These are phyloP conservation scores for Juncus inflexus DNA, from an alignment of 176 grass and related monocot species.

Conservation along the genomic window DNA sequence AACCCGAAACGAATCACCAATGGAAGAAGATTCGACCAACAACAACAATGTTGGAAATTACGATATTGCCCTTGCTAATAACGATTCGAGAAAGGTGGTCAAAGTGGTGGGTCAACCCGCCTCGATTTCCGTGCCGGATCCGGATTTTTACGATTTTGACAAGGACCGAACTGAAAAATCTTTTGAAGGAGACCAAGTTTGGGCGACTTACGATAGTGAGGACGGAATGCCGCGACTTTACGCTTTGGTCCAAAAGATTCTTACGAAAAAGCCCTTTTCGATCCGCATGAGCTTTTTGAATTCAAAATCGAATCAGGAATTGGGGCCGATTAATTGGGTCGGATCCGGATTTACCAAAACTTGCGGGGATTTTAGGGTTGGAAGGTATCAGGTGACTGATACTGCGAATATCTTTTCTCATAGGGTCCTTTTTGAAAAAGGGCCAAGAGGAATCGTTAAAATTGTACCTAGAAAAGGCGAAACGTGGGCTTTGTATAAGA, in stretches of 20 bases:
- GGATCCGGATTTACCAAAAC: constrained; percentile 56
- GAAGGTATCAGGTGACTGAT: constrained; percentile 54
- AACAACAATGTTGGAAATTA: constrained; percentile 13
- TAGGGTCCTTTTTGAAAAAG: constrained; percentile 50
- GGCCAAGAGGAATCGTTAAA: constrained; percentile 51
- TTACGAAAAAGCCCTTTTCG: constrained; percentile 55
- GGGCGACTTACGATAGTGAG: constrained; percentile 64
- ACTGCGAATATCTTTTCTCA: constrained; percentile 75
- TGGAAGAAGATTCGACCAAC: constrained; percentile 18
- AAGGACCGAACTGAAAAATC: constrained; percentile 56
- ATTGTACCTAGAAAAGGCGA: constrained; percentile 63
- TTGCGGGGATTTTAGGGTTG: constrained; percentile 65
- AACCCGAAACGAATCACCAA: constrained; percentile 12
- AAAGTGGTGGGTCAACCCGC: constrained; percentile 27
- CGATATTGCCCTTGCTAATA: constrained; percentile 2
- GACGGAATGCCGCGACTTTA: constrained; percentile 70
- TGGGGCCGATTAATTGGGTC: constrained; percentile 59
- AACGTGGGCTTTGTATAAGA: constrained; percentile 56
- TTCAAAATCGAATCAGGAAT: constrained; percentile 67
- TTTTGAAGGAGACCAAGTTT: constrained; percentile 59
- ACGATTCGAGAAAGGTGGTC: constrained; percentile 20
- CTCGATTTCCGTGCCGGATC: constrained; percentile 54
- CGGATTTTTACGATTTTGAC: constrained; percentile 67
- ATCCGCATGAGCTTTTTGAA: constrained; percentile 67
- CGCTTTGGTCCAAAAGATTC: constrained; percentile 58